A percentile compares a stretch with the other conserved stretches of the same genome.
Conservation (phyloP, 305 asterid genomes). For the Fraxinus latifolia region DNA sequence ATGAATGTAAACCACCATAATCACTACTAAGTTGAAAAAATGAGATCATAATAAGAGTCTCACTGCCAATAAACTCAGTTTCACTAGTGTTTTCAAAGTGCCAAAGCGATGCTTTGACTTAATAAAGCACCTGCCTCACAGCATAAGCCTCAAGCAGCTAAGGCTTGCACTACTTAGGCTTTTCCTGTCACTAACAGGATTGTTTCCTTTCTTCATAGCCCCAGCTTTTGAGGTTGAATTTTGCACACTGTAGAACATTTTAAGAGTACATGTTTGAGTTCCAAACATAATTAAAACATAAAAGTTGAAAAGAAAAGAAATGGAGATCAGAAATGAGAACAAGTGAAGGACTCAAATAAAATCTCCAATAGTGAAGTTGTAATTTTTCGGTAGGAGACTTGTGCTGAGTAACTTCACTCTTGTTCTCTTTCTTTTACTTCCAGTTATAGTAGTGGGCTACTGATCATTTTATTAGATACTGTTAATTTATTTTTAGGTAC, state of each 20-base stretch:
- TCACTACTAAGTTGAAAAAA: not conserved
- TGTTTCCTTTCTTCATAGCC: not conserved
- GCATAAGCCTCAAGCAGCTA: not conserved
- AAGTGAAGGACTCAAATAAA: not conserved
- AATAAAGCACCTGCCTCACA: not conserved
- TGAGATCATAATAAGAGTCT: not conserved
- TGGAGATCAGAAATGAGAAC: not conserved
- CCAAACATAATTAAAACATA: not conserved
- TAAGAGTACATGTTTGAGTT: not conserved
- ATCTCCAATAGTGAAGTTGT: not conserved
- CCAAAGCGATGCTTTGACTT: not conserved
- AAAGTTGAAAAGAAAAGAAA: not conserved
- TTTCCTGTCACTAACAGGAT: not conserved
- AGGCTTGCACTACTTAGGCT: not conserved
- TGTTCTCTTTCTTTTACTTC: not conserved
- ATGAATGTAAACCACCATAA: not conserved
- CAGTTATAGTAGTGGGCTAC: not conserved
- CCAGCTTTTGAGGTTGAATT: not conserved
- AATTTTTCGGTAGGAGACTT: not conserved
- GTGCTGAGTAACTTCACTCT: not conserved
- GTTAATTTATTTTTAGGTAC: not conserved
- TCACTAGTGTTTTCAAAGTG: not conserved
- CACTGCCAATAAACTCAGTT: not conserved
- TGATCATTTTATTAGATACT: not conserved
- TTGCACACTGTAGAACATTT: not conserved